Percentiles rank a stretch among this genome's conserved stretches.
Conservation (phyloP, 2,329 filamentous ascomycete genomes). For the Aspergillus latus region DNA sequence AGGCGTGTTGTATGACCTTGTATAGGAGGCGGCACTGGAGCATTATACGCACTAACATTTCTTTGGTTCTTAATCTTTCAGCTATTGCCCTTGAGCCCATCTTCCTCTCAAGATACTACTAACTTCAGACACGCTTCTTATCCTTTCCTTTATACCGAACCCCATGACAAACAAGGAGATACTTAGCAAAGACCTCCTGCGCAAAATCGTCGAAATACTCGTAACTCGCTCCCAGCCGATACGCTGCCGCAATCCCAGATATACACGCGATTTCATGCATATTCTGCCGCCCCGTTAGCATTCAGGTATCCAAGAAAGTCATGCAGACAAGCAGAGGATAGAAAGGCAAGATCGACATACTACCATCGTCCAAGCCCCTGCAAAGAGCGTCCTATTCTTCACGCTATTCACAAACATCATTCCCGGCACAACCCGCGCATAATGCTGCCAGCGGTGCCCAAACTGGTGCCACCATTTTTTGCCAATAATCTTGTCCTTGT, state of each 20-base stretch:
- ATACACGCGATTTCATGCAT: slow-evolving; percentile 70
- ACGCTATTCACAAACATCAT: slow-evolving; percentile 71
- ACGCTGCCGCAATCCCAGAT: slow-evolving; percentile 68
- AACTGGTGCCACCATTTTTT: slow-evolving; percentile 65
- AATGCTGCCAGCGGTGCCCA: slow-evolving; percentile 61
- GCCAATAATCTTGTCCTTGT: slow-evolving; percentile 56
- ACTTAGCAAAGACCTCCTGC: slow-evolving; percentile 34
- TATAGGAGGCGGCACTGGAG: too few species aligned
- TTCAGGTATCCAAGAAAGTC: not conserved
- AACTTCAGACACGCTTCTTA: not conserved
- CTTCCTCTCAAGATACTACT: not conserved
- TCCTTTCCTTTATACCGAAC: slow-evolving; percentile 25
- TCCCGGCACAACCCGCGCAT: slow-evolving; percentile 63
- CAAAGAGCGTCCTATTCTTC: slow-evolving; percentile 61
- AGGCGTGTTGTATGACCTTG: too few species aligned
- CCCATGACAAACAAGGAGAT: slow-evolving; percentile 34
- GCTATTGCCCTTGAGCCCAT: too few species aligned
- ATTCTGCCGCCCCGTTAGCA: slow-evolving; percentile 25
- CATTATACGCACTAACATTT: too few species aligned
- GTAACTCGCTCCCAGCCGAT: slow-evolving; percentile 66
- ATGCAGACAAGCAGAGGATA: too few species aligned
- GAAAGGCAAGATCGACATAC: slow-evolving; percentile 40
- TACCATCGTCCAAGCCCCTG: slow-evolving; percentile 68
- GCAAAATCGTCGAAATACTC: slow-evolving; percentile 37
- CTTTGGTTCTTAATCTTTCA: too few species aligned